Evolutionary conservation across 2,329 filamentous ascomycete genomes (phyloP), one percentile per base, ranked within the genome.

Genomic region (Dryadomyces sulphureus): DNA sequence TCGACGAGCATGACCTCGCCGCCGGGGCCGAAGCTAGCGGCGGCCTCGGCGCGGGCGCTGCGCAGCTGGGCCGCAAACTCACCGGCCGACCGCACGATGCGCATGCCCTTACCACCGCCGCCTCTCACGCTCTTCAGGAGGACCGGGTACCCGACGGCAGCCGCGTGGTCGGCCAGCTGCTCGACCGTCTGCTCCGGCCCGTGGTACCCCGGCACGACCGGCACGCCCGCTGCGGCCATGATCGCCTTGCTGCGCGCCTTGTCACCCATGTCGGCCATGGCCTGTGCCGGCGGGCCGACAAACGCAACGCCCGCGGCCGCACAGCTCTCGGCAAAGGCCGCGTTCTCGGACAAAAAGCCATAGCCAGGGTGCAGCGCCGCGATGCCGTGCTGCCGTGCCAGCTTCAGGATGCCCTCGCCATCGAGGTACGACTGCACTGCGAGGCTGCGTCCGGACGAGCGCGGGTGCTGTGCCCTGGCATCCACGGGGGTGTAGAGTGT

Each of bases 401-500:
- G 78, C 24, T 78, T 73, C 52, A 98, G 90, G 59, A 98, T 96
- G 52, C 84, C 79, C 57, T 94, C 85, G 47, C 89, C 89, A 61
- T 98, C 90, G 38, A 98, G 79, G 60, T 98, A 98, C 7, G 81
- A 77, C 20, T 89, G 89, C 11, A 98, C 75, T 51, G 87, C 88
- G 41, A 94, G 76, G 22, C 89, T 81, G 60, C 85, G 84, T 2
- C 85, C 83, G 22, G 87, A 89, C 55, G 82, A 83, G 48, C 88
- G 70, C 27, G 90, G 88, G 68, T 98, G 92, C 64, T 94, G 92
- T 25, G 88, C 82, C 51, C 70, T 71, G 48, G 84, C 81, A 62
- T 98, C 92, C 35, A 90, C 85, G 54, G 94, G 85, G 7, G 92
- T 98, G 65, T 94, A 98, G 49, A 98, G 75, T 0, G 90, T 95